phyloP scores from a whole-genome alignment of 75 land plant genomes.

The Gnetum montanum region DNA sequence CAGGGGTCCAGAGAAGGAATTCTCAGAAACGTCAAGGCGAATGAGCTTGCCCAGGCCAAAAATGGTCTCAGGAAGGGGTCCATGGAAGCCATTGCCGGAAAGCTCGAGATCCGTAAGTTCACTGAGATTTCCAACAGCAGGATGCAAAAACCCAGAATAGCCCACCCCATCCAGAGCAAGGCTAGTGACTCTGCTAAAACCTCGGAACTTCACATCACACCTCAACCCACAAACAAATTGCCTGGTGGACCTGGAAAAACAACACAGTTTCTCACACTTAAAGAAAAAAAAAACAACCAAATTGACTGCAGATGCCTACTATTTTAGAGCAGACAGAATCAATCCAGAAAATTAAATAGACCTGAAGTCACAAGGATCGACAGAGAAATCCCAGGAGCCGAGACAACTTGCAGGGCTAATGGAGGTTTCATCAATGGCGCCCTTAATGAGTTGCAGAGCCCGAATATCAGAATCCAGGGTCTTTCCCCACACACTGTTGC shows the following conservation, averaged over 20 bases:
- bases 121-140: constrained; percentile 29
- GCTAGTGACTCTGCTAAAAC: constrained; percentile 23
- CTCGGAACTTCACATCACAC: constrained; percentile 7
- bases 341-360: constrained; percentile 17
- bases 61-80: constrained; percentile 39
- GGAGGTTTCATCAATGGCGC: constrained; percentile 21
- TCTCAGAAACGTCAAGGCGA: constrained; percentile 40
- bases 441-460: constrained; percentile 15
- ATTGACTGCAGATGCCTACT: constrained; percentile 9
- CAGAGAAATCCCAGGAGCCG: constrained; percentile 42
- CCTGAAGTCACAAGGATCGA: constrained; percentile 35
- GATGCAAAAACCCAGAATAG: constrained; percentile 39
- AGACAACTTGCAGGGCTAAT: constrained; percentile 30
- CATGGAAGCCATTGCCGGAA: constrained; percentile 26
- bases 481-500: neutral
- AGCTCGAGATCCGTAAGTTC: constrained; percentile 15
- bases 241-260: constrained; percentile 12
- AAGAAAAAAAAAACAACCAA: no score
- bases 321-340: constrained; percentile 31
- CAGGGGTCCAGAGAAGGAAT: constrained; percentile 39
- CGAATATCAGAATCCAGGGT: neutral
- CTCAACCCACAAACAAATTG: constrained; percentile 16
- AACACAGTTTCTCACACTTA: no score
- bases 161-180: constrained; percentile 45
- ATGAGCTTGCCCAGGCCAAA: constrained; percentile 13